Evolutionary conservation across 306 rosid species (phyloP).

Genomic region (Quercus wislizeni): DNA sequence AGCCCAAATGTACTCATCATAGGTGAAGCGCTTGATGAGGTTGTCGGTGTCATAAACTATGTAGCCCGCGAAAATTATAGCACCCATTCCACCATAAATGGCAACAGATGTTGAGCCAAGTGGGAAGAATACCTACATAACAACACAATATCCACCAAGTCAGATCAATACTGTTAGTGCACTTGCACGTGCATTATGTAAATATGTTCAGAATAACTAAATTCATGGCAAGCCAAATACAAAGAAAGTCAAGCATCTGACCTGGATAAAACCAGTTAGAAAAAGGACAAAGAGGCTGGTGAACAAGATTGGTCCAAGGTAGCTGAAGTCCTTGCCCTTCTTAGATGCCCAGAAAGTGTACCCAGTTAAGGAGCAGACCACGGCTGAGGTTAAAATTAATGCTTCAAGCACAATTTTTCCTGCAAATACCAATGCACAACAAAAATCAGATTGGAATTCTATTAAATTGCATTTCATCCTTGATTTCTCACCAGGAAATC

Average conservation of each 20-base stretch:
- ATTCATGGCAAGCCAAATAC: background rate
- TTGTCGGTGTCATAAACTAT: conserved; percentile 83
- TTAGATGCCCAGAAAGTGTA: conserved; percentile 96
- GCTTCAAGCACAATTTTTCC: conserved; percentile 96
- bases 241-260: conserved; percentile 11
- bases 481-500: background rate
- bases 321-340: conserved; percentile 99
- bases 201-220: background rate
- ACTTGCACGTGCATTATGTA: background rate
- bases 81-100: conserved; percentile 66
- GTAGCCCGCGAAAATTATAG: conserved; percentile 81
- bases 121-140: conserved; percentile 77
- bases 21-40: conserved; percentile 83
- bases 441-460: background rate
- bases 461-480: background rate
- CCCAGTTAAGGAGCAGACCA: conserved; percentile 75
- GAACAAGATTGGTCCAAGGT: conserved; percentile 87
- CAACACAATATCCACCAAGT: conserved; percentile 13
- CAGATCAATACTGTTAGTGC: conserved; percentile 9
- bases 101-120: conserved; percentile 76
- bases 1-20: conserved; percentile 92
- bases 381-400: conserved; percentile 80
- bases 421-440: conserved; percentile 34
- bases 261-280: conserved; percentile 84
- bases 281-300: conserved; percentile 67